A percentile compares a stretch with the other conserved stretches of the same genome.
phyloP scores from a whole-genome alignment of 306 rosid genomes.

The Corylus americana region DNA sequence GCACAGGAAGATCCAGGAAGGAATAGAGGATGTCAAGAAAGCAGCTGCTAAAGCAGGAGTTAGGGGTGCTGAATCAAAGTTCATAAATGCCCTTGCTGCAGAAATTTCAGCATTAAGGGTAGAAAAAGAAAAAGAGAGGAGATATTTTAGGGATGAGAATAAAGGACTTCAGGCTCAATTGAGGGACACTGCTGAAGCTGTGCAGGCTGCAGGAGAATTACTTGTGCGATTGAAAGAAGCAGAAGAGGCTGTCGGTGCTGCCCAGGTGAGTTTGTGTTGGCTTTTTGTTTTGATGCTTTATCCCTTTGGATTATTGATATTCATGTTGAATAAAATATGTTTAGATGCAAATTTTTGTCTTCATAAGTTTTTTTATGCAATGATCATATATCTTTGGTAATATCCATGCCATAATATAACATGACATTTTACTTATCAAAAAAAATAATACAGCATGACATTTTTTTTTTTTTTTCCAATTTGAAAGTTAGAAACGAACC shows the following conservation, averaged over 20 bases:
- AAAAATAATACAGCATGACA: background rate
- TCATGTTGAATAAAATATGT: background rate
- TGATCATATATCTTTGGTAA: background rate
- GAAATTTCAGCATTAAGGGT: slow-evolving; percentile 86
- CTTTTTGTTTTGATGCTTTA: background rate
- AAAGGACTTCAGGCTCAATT: slow-evolving; percentile 94
- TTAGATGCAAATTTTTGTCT: background rate
- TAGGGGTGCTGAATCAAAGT: slow-evolving; percentile 87
- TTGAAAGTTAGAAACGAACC: background rate
- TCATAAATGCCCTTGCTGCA: slow-evolving; percentile 94
- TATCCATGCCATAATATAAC: background rate
- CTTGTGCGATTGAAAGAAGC: slow-evolving; percentile 93
- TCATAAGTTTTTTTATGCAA: background rate
- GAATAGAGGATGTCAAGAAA: slow-evolving; percentile 90
- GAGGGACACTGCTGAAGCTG: slow-evolving; percentile 97
- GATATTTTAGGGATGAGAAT: slow-evolving; percentile 78
- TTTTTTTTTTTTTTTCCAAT: background rate
- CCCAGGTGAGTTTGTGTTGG: slow-evolving; percentile 66
- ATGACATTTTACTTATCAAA: too few relatives aligned
- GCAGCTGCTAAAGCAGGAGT: slow-evolving; percentile 96
- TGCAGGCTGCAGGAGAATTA: slow-evolving; percentile 97
- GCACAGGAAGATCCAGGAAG: slow-evolving; percentile 84
- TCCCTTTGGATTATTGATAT: background rate
- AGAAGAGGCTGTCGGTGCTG: slow-evolving; percentile 73
- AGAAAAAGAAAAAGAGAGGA: slow-evolving; percentile 83